Percentiles rank a stretch among this genome's conserved stretches.
phyloP scores from a whole-genome alignment of 371 early-diverging fungal species.

The Zychaea mexicana region DNA sequence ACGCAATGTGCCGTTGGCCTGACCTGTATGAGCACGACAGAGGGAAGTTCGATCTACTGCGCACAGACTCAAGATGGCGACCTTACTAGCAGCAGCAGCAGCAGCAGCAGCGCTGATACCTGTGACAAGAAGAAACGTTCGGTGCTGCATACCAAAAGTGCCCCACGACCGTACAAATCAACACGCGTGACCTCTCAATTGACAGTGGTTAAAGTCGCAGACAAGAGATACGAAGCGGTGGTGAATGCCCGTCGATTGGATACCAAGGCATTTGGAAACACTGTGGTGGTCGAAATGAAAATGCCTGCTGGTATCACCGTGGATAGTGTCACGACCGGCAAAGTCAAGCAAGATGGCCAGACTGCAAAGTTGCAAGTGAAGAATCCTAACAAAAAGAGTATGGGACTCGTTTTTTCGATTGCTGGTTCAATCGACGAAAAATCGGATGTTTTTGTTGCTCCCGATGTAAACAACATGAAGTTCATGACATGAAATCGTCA shows the following conservation, averaged over 20 bases:
- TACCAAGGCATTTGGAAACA: conserved; percentile 25
- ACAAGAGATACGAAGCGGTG: conserved; percentile 23
- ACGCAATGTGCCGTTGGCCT: conserved; percentile 25
- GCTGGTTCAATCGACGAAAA: conserved; percentile 25
- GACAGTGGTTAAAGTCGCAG: conserved; percentile 15
- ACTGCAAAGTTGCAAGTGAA: conserved; percentile 27
- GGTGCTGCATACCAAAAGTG: not conserved
- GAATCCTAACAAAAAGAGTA: conserved; percentile 26
- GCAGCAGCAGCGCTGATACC: conserved; percentile 10
- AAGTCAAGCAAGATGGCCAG: conserved; percentile 30
- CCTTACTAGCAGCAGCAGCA: not conserved
- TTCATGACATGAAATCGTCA: conserved; percentile 18
- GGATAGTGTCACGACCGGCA: conserved; percentile 18
- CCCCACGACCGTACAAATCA: conserved; percentile 22
- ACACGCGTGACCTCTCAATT: conserved; percentile 30
- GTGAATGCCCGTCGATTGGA: conserved; percentile 38
- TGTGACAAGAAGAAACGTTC: conserved; percentile 4
- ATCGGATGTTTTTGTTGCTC: conserved; percentile 32
- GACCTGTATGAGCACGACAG: conserved; percentile 32
- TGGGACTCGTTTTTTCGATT: conserved; percentile 27
- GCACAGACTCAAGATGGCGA: conserved; percentile 25
- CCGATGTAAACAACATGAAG: conserved; percentile 23
- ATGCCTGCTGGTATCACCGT: conserved; percentile 26
- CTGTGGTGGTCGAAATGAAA: conserved; percentile 29
- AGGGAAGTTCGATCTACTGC: conserved; percentile 39